Conservation (phyloP, 2,329 filamentous ascomycete genomes). For the Aspergillus sp. region DNA sequence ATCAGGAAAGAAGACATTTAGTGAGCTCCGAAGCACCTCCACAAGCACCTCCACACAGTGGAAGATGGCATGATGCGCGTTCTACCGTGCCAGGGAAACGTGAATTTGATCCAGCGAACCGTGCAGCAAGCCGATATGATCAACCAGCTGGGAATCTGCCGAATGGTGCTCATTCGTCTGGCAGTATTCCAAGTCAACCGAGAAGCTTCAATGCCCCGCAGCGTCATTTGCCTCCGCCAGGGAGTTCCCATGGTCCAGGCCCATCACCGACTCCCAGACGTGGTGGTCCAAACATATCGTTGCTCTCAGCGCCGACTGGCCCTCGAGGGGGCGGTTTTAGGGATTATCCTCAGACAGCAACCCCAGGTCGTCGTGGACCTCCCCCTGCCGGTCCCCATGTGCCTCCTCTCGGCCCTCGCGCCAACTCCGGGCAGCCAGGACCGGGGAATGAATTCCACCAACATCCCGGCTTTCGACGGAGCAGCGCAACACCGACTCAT, state of each 20-base stretch:
- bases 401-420: constrained; percentile 30
- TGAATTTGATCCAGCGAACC: no score
- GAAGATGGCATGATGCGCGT: no score
- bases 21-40: constrained; percentile 4
- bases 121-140: no score
- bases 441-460: constrained; percentile 24
- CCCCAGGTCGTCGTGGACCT: constrained; percentile 27
- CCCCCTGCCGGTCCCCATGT: constrained; percentile 18
- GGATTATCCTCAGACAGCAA: constrained; percentile 23
- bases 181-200: constrained; percentile 23
- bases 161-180: constrained; percentile 10
- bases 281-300: constrained; percentile 29
- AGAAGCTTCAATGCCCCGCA: constrained; percentile 17
- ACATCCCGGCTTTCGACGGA: constrained; percentile 26
- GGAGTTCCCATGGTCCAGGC: constrained; percentile 29
- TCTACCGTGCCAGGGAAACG: no score
- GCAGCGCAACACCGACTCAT: constrained; percentile 24
- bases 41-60: no score
- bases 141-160: constrained; percentile 5
- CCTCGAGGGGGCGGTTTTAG: constrained; percentile 34
- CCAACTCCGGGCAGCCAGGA: constrained; percentile 18
- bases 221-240: constrained; percentile 25
- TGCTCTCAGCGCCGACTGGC: constrained; percentile 40
- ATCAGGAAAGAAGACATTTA: constrained; percentile 5
- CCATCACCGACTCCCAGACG: constrained; percentile 26